phyloP scores from a whole-genome alignment of 1,284 basidiomycete species.

The Apiotrichum brassicae region DNA sequence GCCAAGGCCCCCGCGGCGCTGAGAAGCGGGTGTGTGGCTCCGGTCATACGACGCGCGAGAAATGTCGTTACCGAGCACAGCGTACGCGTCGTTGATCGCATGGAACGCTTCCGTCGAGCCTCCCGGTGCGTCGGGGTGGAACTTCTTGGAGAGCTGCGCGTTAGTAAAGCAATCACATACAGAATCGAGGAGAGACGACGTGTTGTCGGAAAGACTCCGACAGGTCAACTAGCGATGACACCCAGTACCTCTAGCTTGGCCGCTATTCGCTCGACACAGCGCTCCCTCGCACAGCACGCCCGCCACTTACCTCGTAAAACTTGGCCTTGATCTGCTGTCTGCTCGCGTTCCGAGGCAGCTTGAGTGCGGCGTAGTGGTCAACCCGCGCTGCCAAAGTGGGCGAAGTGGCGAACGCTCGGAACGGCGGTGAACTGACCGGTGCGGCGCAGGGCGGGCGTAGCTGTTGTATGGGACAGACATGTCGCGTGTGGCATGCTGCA shows the following conservation, averaged over 20 bases:
- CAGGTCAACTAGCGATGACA: no score
- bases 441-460: no score
- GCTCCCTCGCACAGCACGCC: no score
- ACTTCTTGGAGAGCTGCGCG: constrained; percentile 46
- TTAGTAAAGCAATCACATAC: neutral
- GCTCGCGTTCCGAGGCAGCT: constrained; percentile 37
- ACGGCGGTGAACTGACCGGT: no score
- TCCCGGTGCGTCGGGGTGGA: constrained; percentile 46
- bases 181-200: no score
- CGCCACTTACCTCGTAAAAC: constrained; percentile 49
- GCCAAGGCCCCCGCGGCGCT: neutral
- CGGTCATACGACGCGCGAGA: constrained; percentile 25
- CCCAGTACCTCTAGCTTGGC: no score
- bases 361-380: constrained; percentile 43
- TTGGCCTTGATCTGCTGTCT: constrained; percentile 47
- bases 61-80: constrained; percentile 37
- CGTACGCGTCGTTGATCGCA: constrained; percentile 45
- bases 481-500: no score
- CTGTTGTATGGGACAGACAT: no score
- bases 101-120: constrained; percentile 39
- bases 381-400: neutral
- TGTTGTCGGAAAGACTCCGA: neutral
- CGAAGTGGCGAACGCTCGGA: neutral
- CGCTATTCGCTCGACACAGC: no score
- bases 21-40: neutral